Conservation (phyloP, 345 rosid genomes). For the Dovyalis caffra region DNA sequence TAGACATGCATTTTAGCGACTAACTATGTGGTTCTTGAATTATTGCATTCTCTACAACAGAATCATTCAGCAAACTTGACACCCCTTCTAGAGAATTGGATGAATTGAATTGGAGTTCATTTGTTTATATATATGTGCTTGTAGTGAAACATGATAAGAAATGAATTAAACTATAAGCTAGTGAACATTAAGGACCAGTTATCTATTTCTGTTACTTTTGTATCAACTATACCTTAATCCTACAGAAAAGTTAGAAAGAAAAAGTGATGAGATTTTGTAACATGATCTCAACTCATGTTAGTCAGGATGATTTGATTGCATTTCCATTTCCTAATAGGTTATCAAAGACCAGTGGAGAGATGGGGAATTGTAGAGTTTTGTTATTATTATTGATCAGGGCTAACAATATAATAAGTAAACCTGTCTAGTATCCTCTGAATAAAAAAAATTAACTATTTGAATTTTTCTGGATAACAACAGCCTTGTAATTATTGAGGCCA, state of each 20-base stretch:
- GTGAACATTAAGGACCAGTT: background rate
- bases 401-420: background rate
- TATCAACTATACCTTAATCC: background rate
- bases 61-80: background rate
- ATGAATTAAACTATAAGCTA: background rate
- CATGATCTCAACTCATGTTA: background rate
- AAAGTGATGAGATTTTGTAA: background rate
- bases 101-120: background rate
- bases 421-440: background rate
- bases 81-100: background rate
- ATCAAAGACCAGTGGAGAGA: background rate
- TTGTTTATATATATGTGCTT: background rate
- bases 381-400: background rate
- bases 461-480: background rate
- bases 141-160: background rate
- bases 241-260: background rate
- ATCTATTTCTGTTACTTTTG: background rate
- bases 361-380: background rate
- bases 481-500: background rate
- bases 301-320: background rate
- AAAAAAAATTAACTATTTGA: background rate
- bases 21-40: background rate
- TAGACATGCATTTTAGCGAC: background rate
- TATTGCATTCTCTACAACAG: background rate
- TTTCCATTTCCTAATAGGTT: background rate